Percentiles rank a stretch among this genome's conserved stretches.
phyloP scores from a whole-genome alignment of 192 early-diverging fungal genomes.

The Podila epicladia region DNA sequence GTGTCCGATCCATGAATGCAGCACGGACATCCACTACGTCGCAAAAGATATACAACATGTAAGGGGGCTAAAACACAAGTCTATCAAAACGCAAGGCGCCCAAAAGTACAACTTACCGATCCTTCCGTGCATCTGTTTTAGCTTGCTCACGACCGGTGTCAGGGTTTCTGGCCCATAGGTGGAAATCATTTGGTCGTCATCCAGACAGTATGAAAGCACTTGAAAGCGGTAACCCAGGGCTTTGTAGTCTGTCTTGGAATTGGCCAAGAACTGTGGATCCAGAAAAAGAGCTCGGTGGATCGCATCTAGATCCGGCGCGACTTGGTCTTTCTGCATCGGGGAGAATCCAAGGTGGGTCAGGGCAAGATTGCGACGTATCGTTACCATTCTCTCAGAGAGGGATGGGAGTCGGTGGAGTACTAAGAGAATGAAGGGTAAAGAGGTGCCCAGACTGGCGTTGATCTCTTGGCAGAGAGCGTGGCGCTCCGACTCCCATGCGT shows the following conservation, averaged over 20 bases:
- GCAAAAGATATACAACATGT: neutral
- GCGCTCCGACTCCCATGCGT: conserved; percentile 33
- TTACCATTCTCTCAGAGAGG: conserved; percentile 15
- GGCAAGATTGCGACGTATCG: conserved; percentile 30
- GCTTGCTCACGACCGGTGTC: conserved; percentile 19
- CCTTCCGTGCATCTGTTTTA: conserved; percentile 24
- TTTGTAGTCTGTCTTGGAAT: conserved; percentile 18
- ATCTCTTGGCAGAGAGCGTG: conserved; percentile 18
- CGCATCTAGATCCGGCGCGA: conserved; percentile 18
- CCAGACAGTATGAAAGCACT: conserved; percentile 34
- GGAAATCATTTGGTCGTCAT: conserved; percentile 42
- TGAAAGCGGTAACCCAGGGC: conserved; percentile 25
- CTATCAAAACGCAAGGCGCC: neutral
- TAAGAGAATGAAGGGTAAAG: conserved; percentile 29
- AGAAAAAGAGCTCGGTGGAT: conserved; percentile 30
- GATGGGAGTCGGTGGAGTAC: conserved; percentile 22
- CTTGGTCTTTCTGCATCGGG: conserved; percentile 5
- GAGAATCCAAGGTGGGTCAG: conserved; percentile 15
- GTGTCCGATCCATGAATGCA: conserved; percentile 42
- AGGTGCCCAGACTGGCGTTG: conserved; percentile 22
- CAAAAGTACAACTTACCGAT: conserved; percentile 16
- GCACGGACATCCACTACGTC: conserved; percentile 26
- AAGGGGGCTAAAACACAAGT: neutral
- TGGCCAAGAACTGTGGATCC: conserved; percentile 8
- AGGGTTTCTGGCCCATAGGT: conserved; percentile 17